Conservation (phyloP, 352 stramenopile genomes). For the Aphanomyces invadans region DNA sequence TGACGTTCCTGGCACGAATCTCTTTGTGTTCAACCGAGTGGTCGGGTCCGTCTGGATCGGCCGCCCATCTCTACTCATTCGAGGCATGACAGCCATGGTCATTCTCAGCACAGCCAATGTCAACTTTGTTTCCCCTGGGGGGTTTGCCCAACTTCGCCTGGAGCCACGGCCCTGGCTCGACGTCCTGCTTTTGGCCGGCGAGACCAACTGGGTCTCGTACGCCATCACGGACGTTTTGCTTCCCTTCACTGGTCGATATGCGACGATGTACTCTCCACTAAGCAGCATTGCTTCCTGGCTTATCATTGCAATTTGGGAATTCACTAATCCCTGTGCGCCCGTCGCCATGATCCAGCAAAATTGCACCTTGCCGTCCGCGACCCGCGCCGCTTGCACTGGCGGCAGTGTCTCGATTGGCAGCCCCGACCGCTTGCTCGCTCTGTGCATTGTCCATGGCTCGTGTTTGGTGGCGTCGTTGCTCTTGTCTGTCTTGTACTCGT, state of each 20-base stretch:
- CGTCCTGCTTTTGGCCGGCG: background rate
- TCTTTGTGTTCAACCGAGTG: conserved; percentile 11
- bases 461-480: background rate
- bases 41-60: conserved; percentile 2
- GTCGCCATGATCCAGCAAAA: background rate
- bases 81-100: background rate
- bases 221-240: background rate
- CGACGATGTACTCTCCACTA: background rate
- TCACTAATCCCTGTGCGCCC: background rate
- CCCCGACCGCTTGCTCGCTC: background rate
- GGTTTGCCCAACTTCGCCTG: background rate
- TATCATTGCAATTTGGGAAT: background rate
- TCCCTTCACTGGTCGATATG: background rate
- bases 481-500: too few relatives aligned
- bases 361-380: background rate
- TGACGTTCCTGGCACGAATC: background rate
- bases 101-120: conserved; percentile 2
- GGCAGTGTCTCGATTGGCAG: conserved; percentile 8
- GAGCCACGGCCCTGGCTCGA: background rate
- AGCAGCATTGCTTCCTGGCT: background rate
- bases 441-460: background rate
- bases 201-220: conserved; percentile 4
- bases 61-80: background rate
- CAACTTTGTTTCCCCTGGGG: background rate
- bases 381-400: background rate